Base-by-base conservation (phyloP, 345 rosid genomes). In the Hibiscus trionum region DNA sequence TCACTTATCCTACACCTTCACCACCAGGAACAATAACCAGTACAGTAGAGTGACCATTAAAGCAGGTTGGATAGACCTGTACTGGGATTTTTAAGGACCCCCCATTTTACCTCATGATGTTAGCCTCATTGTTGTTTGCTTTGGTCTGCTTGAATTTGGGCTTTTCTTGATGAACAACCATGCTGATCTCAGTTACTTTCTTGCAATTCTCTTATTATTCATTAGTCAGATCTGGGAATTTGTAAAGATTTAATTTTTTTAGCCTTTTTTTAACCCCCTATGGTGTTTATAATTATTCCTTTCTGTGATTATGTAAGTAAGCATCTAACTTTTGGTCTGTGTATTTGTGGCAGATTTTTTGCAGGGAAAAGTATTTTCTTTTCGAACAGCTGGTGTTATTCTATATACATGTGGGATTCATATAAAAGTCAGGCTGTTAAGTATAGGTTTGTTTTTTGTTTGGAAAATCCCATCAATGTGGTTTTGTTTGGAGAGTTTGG, bases 281-380 rank as follows among this genome's bases (percentile, higher is more conserved):
- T 11, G 69, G 71, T 74, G 72, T 82, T 76, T 60, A 21, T 72
- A 47, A 27, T 66, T 81, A 83, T 81, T 61, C 79, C 75, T 71
- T 75, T 80, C 39, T 81, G 78, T 69, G 77, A 72, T 75, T 78
- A 87, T 80, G 83, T 72, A 79, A 31, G 80, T 65, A 76, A 29
- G 81, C 68, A 76, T 83, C 90, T 86, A 77, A 84, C 82, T 74
- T 79, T 83, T 79, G 74, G 52, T 31, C 73, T 79, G 72, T 76
- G 80, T 76, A 39, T 81, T 77, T 79, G 86, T 81, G 85, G 81
- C 89, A 88, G 93, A 87, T 72, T 81, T 79, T 71, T 82, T 82
- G 83, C 82, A 59, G 84, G 80, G 85, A 78, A 86, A 81, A 76
- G 79, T 72, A 81, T 77, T 82, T 79, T 83, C 80, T 75, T 82